Evolutionary conservation across 2,329 filamentous ascomycete species (phyloP).

Genomic region (Nemania sp.): DNA sequence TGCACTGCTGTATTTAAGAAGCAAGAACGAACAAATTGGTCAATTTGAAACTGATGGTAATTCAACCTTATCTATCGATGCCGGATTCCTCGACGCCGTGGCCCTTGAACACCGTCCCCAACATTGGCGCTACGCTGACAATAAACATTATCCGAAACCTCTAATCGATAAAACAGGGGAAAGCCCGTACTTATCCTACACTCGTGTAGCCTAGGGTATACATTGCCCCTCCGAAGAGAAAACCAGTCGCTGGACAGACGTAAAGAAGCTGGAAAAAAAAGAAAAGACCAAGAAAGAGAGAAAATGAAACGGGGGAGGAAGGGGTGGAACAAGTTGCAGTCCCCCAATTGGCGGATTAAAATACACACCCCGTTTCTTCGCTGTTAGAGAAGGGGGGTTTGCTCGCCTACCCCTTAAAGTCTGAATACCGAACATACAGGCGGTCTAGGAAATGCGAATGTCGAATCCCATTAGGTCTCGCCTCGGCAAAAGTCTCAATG

Average conservation of each 20-base stretch:
- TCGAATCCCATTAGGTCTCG: slow-evolving; percentile 80
- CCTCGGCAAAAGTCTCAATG: slow-evolving; percentile 74
- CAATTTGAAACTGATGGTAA: too few species aligned
- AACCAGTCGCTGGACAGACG: background rate
- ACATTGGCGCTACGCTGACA: slow-evolving; percentile 4
- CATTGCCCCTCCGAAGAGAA: background rate
- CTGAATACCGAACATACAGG: slow-evolving; percentile 74
- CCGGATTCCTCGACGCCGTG: slow-evolving; percentile 2
- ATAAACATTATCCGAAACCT: slow-evolving; percentile 11
- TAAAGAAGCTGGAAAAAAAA: background rate
- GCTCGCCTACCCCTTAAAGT: slow-evolving; percentile 14
- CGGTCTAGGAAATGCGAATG: slow-evolving; percentile 89
- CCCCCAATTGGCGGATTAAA: background rate
- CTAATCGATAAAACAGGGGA: slow-evolving; percentile 10
- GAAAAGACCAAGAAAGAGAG: too few species aligned
- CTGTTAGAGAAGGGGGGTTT: background rate
- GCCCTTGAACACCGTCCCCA: background rate
- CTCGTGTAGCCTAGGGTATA: slow-evolving; percentile 10
- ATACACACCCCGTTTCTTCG: background rate
- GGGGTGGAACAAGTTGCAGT: background rate
- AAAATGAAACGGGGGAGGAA: background rate
- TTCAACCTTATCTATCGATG: slow-evolving; percentile 12
- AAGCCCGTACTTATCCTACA: slow-evolving; percentile 21
- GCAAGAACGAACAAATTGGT: background rate
- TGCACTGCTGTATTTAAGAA: background rate